These are phyloP conservation scores for Penicillium sp. DNA, from an alignment of 2,329 filamentous ascomycete species.

Conservation along the genomic window DNA sequence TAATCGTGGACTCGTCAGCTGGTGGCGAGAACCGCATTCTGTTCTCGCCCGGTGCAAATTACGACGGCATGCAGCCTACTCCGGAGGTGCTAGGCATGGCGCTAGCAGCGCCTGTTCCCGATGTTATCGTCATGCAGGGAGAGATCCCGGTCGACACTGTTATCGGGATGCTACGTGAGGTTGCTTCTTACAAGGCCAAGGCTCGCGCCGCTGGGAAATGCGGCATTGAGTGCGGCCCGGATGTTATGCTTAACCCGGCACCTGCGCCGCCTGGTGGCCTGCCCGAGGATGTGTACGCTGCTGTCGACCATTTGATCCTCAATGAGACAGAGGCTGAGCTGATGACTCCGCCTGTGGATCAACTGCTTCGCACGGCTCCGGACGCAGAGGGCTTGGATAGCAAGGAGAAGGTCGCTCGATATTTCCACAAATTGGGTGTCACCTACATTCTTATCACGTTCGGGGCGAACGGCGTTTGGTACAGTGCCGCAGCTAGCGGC, in stretches of 20 bases:
- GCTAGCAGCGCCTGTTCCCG: constrained; percentile 41
- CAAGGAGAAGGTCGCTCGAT: constrained; percentile 48
- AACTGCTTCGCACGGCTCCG: constrained; percentile 23
- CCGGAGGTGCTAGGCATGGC: constrained; percentile 33
- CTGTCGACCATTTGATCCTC: constrained; percentile 69
- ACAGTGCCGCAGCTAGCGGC: constrained; percentile 48
- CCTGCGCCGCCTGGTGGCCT: constrained; percentile 68
- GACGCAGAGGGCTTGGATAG: constrained; percentile 37
- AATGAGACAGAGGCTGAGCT: constrained; percentile 84
- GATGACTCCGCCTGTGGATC: constrained; percentile 48
- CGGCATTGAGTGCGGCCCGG: constrained; percentile 38
- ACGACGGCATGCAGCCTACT: constrained; percentile 36
- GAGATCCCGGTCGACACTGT: constrained; percentile 63
- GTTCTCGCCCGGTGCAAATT: constrained; percentile 63
- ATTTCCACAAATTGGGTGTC: constrained; percentile 63
- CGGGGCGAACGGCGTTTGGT: constrained; percentile 66
- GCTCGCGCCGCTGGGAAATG: constrained; percentile 36
- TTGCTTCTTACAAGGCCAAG: constrained; percentile 31
- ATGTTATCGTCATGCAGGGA: constrained; percentile 67
- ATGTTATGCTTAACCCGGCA: constrained; percentile 76
- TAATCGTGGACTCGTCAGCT: constrained; percentile 63
- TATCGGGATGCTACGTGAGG: constrained; percentile 48
- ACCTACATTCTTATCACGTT: constrained; percentile 73
- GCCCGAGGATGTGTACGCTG: constrained; percentile 56
- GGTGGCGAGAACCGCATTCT: constrained; percentile 68